Base-by-base conservation (phyloP, 305 asterid genomes). In the Salvia sclarea region DNA sequence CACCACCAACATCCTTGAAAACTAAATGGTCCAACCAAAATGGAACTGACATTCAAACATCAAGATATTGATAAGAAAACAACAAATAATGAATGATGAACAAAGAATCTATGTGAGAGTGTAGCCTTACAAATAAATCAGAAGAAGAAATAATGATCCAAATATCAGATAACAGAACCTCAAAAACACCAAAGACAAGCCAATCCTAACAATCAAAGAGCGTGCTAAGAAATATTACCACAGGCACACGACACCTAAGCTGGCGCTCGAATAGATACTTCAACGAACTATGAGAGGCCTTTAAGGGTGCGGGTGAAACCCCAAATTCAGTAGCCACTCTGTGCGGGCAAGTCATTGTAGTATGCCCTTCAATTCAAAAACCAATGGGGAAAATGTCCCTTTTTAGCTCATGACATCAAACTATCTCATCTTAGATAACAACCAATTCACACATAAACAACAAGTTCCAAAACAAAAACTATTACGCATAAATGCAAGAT, bases 231-330 rank as follows among this genome's bases (percentile, higher is more conserved):
- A 68, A 57, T 52, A 75, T 75, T 76, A 94, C 96, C 65, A 75
- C 56, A 33, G 89, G 78, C 66, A 86, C 68, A 49, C 70, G 89
- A 64, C 75, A 78, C 70, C 79, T 79, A 63, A 91, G 78, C 78
- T 94, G 99, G 13, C 99, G 97, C 49, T 81, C 83, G 69, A 91
- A 94, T 68, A 94, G 96, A 80, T 82, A 94, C 33, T 85, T 91
- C 81, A 87, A 33, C 12, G 90, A 74, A 68, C 72, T 83, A 66
- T 78, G 82, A 13, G 79, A 69, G 76, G 65, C 80, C 84, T 82
- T 91, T 44, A 71, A 78, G 13, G 87, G 80, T 17, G 93, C 93
- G 30, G 99, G 96, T 47, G 82, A 69, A 48, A 86, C 96, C 54
- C 98, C 98, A 61, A 65, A 84, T 54, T 89, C 98, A n/a, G 90